These are phyloP conservation scores for Amaranthus palmeri DNA, from an alignment of 148 eudicot genomes.

Conservation along the genomic window DNA sequence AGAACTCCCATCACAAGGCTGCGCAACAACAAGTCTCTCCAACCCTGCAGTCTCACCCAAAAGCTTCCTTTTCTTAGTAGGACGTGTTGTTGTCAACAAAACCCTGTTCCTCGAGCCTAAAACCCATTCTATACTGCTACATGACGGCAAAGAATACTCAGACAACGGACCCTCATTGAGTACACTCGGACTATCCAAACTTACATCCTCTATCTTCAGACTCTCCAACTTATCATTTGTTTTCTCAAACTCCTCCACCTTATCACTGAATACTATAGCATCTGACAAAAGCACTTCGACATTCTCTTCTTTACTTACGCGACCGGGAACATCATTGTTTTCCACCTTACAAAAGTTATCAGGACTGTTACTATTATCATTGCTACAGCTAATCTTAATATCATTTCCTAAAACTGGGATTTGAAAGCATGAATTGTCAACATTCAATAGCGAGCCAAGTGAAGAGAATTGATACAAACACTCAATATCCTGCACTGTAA, in stretches of 20 bases:
- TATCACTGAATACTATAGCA: not conserved
- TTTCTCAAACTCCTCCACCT: constrained; percentile 13
- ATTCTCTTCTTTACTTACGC: constrained; percentile 11
- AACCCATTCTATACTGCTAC: constrained; percentile 87
- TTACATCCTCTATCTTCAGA: constrained; percentile 40
- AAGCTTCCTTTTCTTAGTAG: constrained; percentile 85
- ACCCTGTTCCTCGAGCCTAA: constrained; percentile 84
- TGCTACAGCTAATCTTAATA: constrained; percentile 4
- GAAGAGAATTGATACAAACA: constrained; percentile 39
- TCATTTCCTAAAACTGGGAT: constrained; percentile 43
- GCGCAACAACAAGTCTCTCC: constrained; percentile 67
- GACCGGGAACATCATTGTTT: constrained; percentile 8
- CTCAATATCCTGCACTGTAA: constrained; percentile 58
- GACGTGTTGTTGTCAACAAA: constrained; percentile 66
- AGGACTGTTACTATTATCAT: not conserved
- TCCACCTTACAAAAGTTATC: constrained; percentile 13
- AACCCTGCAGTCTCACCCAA: constrained; percentile 74
- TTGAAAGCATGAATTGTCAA: constrained; percentile 33
- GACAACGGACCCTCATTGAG: constrained; percentile 23
- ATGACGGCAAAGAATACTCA: constrained; percentile 18
- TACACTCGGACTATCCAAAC: constrained; percentile 21
- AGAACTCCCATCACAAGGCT: constrained; percentile 55
- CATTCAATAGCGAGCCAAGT: constrained; percentile 20
- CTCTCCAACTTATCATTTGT: constrained; percentile 18
- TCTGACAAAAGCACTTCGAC: constrained; percentile 5